A percentile compares a stretch with the other conserved stretches of the same genome.
phyloP scores from a whole-genome alignment of 768 basidiomycete species.

The Tricholoma matsutake region DNA sequence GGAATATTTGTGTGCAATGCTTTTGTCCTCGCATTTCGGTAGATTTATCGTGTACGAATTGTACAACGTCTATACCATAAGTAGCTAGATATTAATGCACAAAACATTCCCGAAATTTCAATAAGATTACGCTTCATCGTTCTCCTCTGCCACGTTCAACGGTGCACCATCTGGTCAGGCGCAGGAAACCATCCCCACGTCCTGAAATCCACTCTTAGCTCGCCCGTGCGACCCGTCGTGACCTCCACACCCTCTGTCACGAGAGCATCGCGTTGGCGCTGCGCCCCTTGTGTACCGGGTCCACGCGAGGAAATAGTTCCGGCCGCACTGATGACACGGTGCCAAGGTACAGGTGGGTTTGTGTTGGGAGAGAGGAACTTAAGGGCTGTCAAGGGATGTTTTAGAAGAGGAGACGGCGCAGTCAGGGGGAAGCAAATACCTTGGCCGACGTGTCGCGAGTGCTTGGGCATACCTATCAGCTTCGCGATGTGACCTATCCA shows the following conservation, averaged over 20 bases:
- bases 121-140: neutral
- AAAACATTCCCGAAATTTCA: neutral
- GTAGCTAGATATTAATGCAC: neutral
- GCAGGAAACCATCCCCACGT: slow-evolving; percentile 69
- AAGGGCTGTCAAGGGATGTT: slow-evolving; percentile 50
- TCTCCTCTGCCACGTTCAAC: neutral
- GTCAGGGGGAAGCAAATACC: slow-evolving; percentile 37
- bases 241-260: slow-evolving; percentile 85
- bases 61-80: too few relatives aligned
- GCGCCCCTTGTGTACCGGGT: slow-evolving; percentile 78
- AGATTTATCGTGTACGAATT: too few relatives aligned
- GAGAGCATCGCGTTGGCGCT: slow-evolving; percentile 70
- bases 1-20: slow-evolving; percentile 1
- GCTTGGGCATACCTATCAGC: slow-evolving; percentile 72
- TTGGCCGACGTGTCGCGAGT: slow-evolving; percentile 82
- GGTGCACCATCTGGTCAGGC: slow-evolving; percentile 6
- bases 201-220: slow-evolving; percentile 53
- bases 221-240: slow-evolving; percentile 48
- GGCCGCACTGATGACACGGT: slow-evolving; percentile 68
- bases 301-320: slow-evolving; percentile 81
- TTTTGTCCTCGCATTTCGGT: neutral
- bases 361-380: slow-evolving; percentile 64
- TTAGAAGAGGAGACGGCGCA: neutral
- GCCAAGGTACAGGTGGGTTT: slow-evolving; percentile 75
- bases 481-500: slow-evolving; percentile 74